Base-by-base conservation (phyloP, 768 basidiomycete species). In the Candolleomyces efflorescens region DNA sequence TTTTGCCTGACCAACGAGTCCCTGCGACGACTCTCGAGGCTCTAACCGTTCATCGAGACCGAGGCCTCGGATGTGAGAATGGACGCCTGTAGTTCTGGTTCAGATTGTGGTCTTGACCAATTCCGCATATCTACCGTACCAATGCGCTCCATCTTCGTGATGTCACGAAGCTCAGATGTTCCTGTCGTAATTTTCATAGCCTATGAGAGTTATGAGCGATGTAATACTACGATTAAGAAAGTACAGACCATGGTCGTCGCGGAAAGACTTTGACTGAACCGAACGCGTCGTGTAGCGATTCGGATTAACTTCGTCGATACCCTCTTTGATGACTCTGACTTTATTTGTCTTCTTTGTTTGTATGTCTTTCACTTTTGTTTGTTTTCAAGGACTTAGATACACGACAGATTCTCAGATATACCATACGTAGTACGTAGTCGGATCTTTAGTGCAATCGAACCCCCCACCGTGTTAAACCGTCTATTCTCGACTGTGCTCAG, bases 1-100 rank as follows among this genome's bases (percentile, higher is more conserved):
- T 68, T 94, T 94, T 2, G 79, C 90, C 69, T 99, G 97, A 0
- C 97, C 97, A 23, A 99, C 96, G 87, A 99, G 97, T 3, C 97
- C 97, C 68, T 98, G 93, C 0, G 90, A 83, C 69, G 87, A 92
- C 36, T 79, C 82, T 18, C 94, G 84, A 13, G 96, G 94, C 71
- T 98, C 94, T 59, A 98, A 82, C 62, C 88, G 77, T 62, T 93
- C 91, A 63, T 98, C 95, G 46, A 98, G 84, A 0, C 97, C 97
- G 32, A 98, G 81, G 2, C 97, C 97, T 55, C 86, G 93, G 65
- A 99, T 94, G 74, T 99, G 96, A 17, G 96, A 94, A 69, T 94
- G 91, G 39, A 89, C 89, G 68, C 91, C 91, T 93, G 65, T 38
- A 62, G 12, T 51, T 61, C 59, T 63, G 27, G 61, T 36, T 56